Percentiles rank a stretch among this genome's conserved stretches.
Conservation (phyloP, 148 eudicot species). For the Spergularia bocconei region DNA sequence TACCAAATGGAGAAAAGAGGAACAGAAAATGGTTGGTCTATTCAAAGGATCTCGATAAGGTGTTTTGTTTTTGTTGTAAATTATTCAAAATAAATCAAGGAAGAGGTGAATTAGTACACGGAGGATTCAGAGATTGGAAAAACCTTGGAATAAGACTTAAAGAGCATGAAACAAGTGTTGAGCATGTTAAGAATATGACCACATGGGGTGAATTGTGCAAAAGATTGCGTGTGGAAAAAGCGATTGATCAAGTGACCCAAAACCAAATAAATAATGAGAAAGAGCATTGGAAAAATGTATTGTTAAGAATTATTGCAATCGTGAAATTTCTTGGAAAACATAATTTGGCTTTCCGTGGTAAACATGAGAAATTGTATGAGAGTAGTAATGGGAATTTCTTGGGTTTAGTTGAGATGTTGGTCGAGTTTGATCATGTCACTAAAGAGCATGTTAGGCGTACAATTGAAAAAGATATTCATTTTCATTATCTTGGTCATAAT, state of each 20-base stretch:
- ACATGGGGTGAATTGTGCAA: neutral
- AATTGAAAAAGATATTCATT: too few species aligned
- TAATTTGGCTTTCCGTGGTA: neutral
- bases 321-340: neutral
- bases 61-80: constrained; percentile 13
- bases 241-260: neutral
- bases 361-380: neutral
- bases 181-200: neutral
- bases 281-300: constrained; percentile 1
- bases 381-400: constrained; percentile 2
- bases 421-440: neutral
- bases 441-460: neutral
- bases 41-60: constrained; percentile 6
- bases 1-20: constrained; percentile 6
- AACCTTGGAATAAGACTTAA: neutral
- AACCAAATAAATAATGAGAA: neutral
- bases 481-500: too few species aligned
- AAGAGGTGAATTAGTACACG: neutral
- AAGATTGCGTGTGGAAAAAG: neutral
- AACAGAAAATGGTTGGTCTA: neutral
- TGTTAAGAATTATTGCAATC: neutral
- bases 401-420: constrained; percentile 4
- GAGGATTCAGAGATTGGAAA: neutral
- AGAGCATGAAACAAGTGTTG: neutral
- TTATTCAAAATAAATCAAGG: neutral